Evolutionary conservation across 495 filamentous ascomycete genomes (phyloP), one percentile per base, ranked within the genome.

Genomic region (Jackrogersella multiformis): DNA sequence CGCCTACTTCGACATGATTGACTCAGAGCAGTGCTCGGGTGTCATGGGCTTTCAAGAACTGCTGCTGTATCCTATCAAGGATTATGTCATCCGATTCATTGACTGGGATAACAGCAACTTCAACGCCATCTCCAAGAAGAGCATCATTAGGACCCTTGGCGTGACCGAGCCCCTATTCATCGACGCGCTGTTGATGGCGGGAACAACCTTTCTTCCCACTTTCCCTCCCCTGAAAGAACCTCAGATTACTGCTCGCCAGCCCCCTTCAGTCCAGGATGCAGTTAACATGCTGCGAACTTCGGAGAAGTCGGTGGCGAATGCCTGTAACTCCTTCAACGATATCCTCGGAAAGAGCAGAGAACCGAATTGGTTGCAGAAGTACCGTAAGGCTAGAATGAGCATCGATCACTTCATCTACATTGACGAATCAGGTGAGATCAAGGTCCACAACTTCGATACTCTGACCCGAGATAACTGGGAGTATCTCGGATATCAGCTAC

Each of bases 321-420:
- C 91, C 3, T 91, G 91, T 76, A 81, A 85, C 30, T 85, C 89
- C 20, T 90, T 88, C 74, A 85, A 88, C 73, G 88, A 94, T 34
- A 88, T 93, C 51, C 81, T 92, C 20, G 42, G 32, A 15, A 84
- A 88, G 66, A 78, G 84, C 38, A 85, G 87, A 62, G 85, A 90
- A n/a, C 77, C 86, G 7, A 85, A 88, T 35, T 99, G 97, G 82
- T 77, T 90, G 18, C 91, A 93, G 71, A 90, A 88, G 61, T 99
- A 92, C 74, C 89, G 89, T 71, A 91, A 89, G 70, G 92, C 91
- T 4, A 87, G 89, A 35, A 89, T 95, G 83, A 86, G 87, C 9
- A 86, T 98, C 61, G 90, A 93, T 75, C 94, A 98, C 74, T 93
- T 95, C 72, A 87, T 92, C 16, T 83, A 92, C 61, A 87, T 97